A percentile compares a stretch with the other conserved stretches of the same genome.
Evolutionary conservation across 371 early-diverging fungal genomes (phyloP).

Genomic region (Rhizopus microsporus): DNA sequence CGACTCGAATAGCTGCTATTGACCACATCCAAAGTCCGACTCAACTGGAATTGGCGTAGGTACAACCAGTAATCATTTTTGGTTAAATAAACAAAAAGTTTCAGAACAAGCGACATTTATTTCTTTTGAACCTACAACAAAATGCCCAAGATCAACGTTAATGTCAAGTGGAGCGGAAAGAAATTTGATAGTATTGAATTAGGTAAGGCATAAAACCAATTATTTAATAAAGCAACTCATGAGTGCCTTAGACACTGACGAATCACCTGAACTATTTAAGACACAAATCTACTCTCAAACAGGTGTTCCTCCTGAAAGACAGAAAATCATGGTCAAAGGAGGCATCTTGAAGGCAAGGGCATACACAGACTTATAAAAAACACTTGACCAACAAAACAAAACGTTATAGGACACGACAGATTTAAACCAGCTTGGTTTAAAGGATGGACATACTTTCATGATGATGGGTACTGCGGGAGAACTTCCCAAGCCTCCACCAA

Average conservation of each 20-base stretch:
- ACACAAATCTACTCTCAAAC: slow-evolving; percentile 90
- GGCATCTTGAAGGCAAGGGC: slow-evolving; percentile 84
- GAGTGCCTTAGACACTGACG: slow-evolving; percentile 55
- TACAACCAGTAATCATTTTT: no score
- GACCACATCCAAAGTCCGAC: no score
- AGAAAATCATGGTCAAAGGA: slow-evolving; percentile 94
- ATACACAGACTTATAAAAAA: neutral
- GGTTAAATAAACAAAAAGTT: slow-evolving; percentile 2
- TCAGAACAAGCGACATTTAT: neutral
- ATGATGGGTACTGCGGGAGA: slow-evolving; percentile 97
- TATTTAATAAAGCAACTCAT: neutral
- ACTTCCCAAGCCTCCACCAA: slow-evolving; percentile 73
- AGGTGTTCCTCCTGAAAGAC: slow-evolving; percentile 91
- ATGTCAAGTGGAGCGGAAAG: slow-evolving; percentile 91
- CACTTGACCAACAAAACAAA: neutral
- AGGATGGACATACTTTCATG: slow-evolving; percentile 71
- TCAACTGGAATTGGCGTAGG: no score
- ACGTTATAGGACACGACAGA: slow-evolving; percentile 71
- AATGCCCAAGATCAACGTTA: slow-evolving; percentile 64
- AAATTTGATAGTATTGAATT: slow-evolving; percentile 83
- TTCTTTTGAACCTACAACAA: slow-evolving; percentile 1
- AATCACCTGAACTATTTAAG: slow-evolving; percentile 84
- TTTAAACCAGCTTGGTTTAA: slow-evolving; percentile 64
- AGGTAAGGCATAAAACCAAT: slow-evolving; percentile 21
- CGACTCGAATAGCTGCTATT: no score